Conservation (phyloP, 768 basidiomycete genomes). For the Boletellus emodensis region DNA sequence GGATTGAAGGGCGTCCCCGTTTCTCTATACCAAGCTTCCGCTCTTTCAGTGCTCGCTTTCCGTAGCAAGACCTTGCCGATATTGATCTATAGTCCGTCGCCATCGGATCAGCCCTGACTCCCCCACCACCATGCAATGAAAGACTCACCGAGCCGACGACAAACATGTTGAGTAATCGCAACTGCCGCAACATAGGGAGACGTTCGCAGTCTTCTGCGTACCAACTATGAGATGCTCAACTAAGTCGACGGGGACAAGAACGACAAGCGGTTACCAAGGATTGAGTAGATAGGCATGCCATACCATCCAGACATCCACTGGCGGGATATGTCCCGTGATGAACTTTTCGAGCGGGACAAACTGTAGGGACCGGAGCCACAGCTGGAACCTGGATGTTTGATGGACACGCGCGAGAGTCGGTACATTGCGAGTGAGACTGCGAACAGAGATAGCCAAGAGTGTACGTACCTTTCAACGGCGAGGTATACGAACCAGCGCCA, state of each 20-base stretch:
- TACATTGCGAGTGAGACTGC: neutral
- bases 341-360: conserved; percentile 26
- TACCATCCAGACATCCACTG: conserved; percentile 40
- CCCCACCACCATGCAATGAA: neutral
- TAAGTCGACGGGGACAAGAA: neutral
- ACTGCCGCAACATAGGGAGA: conserved; percentile 20
- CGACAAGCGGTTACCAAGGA: conserved; percentile 26
- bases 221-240: conserved; percentile 18
- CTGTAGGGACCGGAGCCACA: conserved; percentile 28
- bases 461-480: conserved; percentile 35
- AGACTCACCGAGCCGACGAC: conserved; percentile 29
- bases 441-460: neutral
- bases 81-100: conserved; percentile 18
- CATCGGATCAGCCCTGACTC: neutral
- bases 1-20: conserved; percentile 33
- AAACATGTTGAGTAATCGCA: conserved; percentile 24
- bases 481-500: conserved; percentile 41
- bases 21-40: conserved; percentile 20
- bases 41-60: conserved; percentile 15
- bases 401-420: neutral
- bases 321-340: conserved; percentile 28
- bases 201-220: conserved; percentile 34
- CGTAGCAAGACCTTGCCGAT: conserved; percentile 14
- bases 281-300: conserved; percentile 41
- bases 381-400: conserved; percentile 29